Percentiles rank a stretch among this genome's conserved stretches.
Conservation (phyloP, 1,284 basidiomycete genomes). For the Rhodotorula glutinis region DNA sequence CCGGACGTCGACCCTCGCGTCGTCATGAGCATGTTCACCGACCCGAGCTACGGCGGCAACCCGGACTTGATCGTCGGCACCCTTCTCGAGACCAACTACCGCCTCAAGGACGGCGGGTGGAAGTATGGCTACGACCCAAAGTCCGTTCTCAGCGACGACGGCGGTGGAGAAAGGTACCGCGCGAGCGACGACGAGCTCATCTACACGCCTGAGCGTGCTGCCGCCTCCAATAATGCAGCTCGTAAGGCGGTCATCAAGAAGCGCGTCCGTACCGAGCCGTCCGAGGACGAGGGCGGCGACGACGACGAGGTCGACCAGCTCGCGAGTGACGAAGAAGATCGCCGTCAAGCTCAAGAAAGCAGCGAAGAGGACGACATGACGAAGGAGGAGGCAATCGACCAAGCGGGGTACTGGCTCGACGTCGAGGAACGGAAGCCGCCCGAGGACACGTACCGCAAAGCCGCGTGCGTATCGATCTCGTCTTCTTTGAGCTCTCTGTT, state of each 20-base stretch:
- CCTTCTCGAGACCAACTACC: conserved; percentile 3
- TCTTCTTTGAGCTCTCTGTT: not conserved
- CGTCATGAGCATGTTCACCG: not conserved
- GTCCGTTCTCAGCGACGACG: not conserved
- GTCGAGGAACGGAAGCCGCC: not conserved
- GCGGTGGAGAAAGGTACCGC: not conserved
- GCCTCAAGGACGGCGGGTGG: not conserved
- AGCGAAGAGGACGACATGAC: not conserved
- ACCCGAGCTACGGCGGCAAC: not conserved
- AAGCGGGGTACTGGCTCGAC: conserved; percentile 1
- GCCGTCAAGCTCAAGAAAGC: not conserved
- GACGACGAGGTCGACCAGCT: conserved; percentile 14
- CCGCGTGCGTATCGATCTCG: conserved; percentile 6
- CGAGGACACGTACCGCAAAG: conserved; percentile 4
- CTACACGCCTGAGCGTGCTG: not conserved
- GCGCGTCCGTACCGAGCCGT: not conserved
- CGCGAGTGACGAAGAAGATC: not conserved
- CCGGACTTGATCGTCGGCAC: not conserved
- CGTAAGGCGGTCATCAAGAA: conserved; percentile 1
- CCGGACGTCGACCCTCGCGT: not conserved
- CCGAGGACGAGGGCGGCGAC: not conserved
- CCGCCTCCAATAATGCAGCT: not conserved
- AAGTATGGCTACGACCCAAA: not conserved
- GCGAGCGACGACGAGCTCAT: too few species aligned
- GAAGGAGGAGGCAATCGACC: not conserved